A percentile compares a stretch with the other conserved stretches of the same genome.
Evolutionary conservation across 2,329 filamentous ascomycete genomes (phyloP).

Genomic region (Periconia sp.): DNA sequence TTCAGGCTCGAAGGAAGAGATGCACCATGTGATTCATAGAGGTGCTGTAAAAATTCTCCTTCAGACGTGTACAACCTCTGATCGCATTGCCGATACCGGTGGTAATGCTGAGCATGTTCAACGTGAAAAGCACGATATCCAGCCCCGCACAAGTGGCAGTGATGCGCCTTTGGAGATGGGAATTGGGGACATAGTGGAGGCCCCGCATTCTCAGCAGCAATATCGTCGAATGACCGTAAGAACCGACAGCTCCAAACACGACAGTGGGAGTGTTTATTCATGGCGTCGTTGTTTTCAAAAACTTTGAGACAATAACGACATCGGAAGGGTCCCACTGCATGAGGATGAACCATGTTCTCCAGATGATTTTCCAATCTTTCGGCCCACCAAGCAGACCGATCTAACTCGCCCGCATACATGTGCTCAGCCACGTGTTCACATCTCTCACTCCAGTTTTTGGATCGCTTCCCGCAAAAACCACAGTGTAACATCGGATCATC

Average conservation of each 20-base stretch:
- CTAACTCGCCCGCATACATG: constrained; percentile 28
- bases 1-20: constrained; percentile 28
- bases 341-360: constrained; percentile 32
- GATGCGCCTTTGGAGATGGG: constrained; percentile 37
- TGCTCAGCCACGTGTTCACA: constrained; percentile 38
- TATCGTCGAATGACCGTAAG: constrained; percentile 34
- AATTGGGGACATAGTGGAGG: constrained; percentile 36
- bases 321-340: constrained; percentile 33
- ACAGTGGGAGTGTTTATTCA: constrained; percentile 37
- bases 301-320: constrained; percentile 39
- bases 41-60: constrained; percentile 36
- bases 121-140: constrained; percentile 34
- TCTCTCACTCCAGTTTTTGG: constrained; percentile 34
- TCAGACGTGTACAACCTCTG: constrained; percentile 38
- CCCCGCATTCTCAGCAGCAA: constrained; percentile 34
- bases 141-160: constrained; percentile 38
- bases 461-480: constrained; percentile 37
- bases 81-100: constrained; percentile 35
- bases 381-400: constrained; percentile 36
- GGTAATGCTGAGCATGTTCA: constrained; percentile 37
- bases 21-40: constrained; percentile 36
- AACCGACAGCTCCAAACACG: constrained; percentile 41
- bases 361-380: constrained; percentile 35
- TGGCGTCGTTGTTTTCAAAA: constrained; percentile 30
- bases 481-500: constrained; percentile 41